phyloP scores from a whole-genome alignment of 176 grass and related monocot genomes.

The Eleusine coracana region DNA sequence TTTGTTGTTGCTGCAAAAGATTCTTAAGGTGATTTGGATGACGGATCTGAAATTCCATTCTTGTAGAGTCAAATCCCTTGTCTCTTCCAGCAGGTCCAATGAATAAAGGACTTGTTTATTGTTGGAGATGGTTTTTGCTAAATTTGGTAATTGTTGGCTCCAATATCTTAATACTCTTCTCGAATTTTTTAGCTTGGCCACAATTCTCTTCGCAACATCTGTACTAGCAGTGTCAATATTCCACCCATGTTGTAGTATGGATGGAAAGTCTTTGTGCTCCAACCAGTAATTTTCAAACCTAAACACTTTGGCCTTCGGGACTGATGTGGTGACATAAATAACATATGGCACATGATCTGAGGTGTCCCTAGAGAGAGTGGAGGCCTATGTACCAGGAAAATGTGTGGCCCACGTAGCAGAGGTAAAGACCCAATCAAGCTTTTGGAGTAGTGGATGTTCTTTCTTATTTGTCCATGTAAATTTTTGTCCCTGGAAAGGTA shows the following conservation, averaged over 20 bases:
- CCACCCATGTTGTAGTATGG: neutral
- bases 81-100: neutral
- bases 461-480: too few relatives aligned
- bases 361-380: neutral
- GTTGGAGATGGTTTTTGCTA: accelerated
- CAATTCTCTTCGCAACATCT: neutral
- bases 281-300: neutral
- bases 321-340: too few relatives aligned
- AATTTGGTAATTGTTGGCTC: neutral
- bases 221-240: neutral
- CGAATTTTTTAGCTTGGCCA: neutral
- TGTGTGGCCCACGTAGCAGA: neutral
- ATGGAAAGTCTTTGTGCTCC: neutral
- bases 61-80: neutral
- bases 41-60: neutral
- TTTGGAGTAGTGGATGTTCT: too few relatives aligned
- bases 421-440: neutral
- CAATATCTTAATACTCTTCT: neutral
- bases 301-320: too few relatives aligned
- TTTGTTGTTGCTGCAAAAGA: neutral
- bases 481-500: too few relatives aligned
- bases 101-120: accelerated
- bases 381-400: accelerated
- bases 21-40: accelerated
- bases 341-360: neutral